Evolutionary conservation across 2,329 filamentous ascomycete genomes (phyloP).

Genomic region (Cadophora luteo-olivacea): DNA sequence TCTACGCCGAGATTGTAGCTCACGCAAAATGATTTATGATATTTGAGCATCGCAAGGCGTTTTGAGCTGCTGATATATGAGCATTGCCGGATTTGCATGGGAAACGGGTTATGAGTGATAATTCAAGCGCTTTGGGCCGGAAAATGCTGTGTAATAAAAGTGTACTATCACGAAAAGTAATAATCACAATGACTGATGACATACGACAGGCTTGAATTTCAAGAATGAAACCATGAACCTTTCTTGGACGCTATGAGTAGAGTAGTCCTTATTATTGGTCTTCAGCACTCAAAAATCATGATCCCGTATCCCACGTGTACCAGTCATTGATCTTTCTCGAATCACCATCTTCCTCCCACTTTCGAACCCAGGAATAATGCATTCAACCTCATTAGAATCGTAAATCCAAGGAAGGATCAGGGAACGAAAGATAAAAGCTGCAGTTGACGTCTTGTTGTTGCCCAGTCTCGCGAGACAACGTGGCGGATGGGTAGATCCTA

Average conservation of each 20-base stretch:
- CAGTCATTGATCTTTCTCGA: background rate
- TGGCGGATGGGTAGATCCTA: background rate
- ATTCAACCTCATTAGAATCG: background rate
- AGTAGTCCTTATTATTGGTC: background rate
- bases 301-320: background rate
- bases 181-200: conserved; percentile 12
- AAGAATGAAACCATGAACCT: background rate
- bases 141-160: conserved; percentile 14
- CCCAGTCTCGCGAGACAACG: background rate
- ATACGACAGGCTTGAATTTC: background rate
- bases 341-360: conserved; percentile 15
- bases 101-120: background rate
- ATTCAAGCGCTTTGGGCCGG: background rate
- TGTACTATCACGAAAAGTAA: conserved; percentile 10
- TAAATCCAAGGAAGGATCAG: background rate
- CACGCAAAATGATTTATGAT: conserved; percentile 73
- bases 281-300: background rate
- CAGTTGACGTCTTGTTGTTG: background rate
- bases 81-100: conserved; percentile 5
- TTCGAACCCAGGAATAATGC: background rate
- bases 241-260: background rate
- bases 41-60: conserved; percentile 19
- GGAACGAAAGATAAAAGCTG: too few species aligned
- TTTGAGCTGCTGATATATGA: background rate
- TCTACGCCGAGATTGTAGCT: conserved; percentile 87